Conservation (phyloP, 352 stramenopile species). For the Phytopythium boreale region DNA sequence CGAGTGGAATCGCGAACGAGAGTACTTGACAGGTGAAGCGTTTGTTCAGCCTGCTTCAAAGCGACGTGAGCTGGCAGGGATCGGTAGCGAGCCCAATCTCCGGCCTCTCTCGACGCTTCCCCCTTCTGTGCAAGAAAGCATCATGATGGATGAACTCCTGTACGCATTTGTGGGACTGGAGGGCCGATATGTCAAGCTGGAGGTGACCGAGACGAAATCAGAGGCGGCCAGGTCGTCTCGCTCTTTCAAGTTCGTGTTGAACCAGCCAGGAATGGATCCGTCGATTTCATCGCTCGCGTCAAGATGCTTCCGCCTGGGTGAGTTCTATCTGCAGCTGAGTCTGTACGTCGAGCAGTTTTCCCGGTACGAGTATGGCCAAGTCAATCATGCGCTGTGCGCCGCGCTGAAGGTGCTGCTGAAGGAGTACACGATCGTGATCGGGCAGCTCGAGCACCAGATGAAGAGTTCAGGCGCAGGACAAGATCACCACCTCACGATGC, state of each 20-base stretch:
- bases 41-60: constrained; percentile 52
- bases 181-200: constrained; percentile 78
- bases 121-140: constrained; percentile 70
- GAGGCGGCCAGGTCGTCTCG: constrained; percentile 23
- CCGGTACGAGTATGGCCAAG: constrained; percentile 90
- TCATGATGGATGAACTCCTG: constrained; percentile 82
- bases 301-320: constrained; percentile 64
- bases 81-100: constrained; percentile 35
- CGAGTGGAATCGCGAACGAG: constrained; percentile 78
- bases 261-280: constrained; percentile 78
- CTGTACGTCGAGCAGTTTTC: constrained; percentile 82
- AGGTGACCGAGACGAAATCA: constrained; percentile 41
- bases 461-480: constrained; percentile 16
- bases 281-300: constrained; percentile 69
- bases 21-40: constrained; percentile 72
- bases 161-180: constrained; percentile 80
- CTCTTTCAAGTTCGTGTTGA: constrained; percentile 63
- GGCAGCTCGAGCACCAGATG: constrained; percentile 86
- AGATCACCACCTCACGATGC: constrained; percentile 67
- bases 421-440: constrained; percentile 93
- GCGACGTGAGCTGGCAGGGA: constrained; percentile 29
- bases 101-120: constrained; percentile 71
- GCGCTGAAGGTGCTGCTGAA: constrained; percentile 89
- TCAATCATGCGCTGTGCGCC: constrained; percentile 93
- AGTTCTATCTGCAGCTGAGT: constrained; percentile 75